These are phyloP conservation scores for Tephrocybe sp. DNA, from an alignment of 768 basidiomycete species.

Conservation along the genomic window DNA sequence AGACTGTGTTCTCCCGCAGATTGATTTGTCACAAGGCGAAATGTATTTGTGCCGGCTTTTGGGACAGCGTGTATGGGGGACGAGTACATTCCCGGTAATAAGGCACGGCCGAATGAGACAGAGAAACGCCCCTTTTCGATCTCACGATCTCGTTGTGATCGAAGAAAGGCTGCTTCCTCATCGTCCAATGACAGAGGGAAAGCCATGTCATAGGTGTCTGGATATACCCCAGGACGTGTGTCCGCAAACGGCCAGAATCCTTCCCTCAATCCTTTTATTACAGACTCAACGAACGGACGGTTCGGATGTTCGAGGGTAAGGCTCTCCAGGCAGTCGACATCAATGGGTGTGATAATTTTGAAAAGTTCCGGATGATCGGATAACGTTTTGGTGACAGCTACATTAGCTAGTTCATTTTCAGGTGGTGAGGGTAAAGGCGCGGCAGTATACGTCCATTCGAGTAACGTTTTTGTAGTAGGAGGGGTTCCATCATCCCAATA, in stretches of 20 bases:
- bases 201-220: not conserved
- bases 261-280: not conserved
- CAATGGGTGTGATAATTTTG: not conserved
- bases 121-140: constrained; percentile 24
- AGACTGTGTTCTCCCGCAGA: too few species aligned
- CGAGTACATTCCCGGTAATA: too few species aligned
- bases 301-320: not conserved
- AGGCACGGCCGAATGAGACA: constrained; percentile 31
- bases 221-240: not conserved
- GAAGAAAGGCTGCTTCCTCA: not conserved
- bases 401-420: not conserved
- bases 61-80: constrained; percentile 38
- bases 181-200: not conserved
- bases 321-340: not conserved
- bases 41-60: constrained; percentile 29
- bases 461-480: too few species aligned
- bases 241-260: not conserved
- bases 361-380: not conserved
- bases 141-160: constrained; percentile 24
- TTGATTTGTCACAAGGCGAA: too few species aligned
- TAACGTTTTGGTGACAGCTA: not conserved
- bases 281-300: not conserved
- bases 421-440: not conserved
- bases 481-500: not conserved
- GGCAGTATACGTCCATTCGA: constrained; percentile 12